These are phyloP conservation scores for Candida parachauliodes DNA, from an alignment of 805 yeast genomes.

Conservation along the genomic window DNA sequence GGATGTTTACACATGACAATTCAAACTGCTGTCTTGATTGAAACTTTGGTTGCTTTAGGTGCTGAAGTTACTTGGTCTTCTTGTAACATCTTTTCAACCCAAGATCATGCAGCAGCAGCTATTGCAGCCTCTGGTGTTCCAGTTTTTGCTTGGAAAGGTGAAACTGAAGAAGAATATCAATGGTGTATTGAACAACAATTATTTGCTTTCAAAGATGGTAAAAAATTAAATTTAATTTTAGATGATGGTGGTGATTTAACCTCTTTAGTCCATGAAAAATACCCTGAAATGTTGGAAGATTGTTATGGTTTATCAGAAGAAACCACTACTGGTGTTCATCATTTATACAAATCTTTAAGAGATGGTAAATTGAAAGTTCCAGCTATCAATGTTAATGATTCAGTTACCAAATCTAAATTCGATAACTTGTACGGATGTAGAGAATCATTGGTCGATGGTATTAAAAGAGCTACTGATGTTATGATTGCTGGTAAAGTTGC, in stretches of 20 bases:
- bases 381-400: slow-evolving; percentile 98
- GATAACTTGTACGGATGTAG: slow-evolving; percentile 99
- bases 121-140: slow-evolving; percentile 99
- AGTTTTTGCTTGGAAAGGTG: slow-evolving; percentile 99
- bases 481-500: slow-evolving; percentile 99
- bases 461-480: slow-evolving; percentile 99
- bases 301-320: slow-evolving; percentile 98
- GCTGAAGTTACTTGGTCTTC: slow-evolving; percentile 99
- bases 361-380: slow-evolving; percentile 92
- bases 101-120: slow-evolving; percentile 99
- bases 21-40: slow-evolving; percentile 98
- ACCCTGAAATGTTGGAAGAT: slow-evolving; percentile 94
- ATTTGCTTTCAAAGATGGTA: slow-evolving; percentile 93
- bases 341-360: slow-evolving; percentile 92
- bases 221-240: slow-evolving; percentile 92
- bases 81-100: slow-evolving; percentile 98
- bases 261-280: slow-evolving; percentile 91
- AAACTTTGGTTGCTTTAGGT: slow-evolving; percentile 94
- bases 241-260: slow-evolving; percentile 99
- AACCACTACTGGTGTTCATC: slow-evolving; percentile 99
- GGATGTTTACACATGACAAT: slow-evolving; percentile 99
- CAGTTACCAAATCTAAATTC: slow-evolving; percentile 98
- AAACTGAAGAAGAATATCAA: slow-evolving; percentile 97
- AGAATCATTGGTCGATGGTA: slow-evolving; percentile 97
- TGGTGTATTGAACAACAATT: slow-evolving; percentile 99